Base-by-base conservation (phyloP, 805 yeast species). In the Schizosaccharomyces osmophilus region DNA sequence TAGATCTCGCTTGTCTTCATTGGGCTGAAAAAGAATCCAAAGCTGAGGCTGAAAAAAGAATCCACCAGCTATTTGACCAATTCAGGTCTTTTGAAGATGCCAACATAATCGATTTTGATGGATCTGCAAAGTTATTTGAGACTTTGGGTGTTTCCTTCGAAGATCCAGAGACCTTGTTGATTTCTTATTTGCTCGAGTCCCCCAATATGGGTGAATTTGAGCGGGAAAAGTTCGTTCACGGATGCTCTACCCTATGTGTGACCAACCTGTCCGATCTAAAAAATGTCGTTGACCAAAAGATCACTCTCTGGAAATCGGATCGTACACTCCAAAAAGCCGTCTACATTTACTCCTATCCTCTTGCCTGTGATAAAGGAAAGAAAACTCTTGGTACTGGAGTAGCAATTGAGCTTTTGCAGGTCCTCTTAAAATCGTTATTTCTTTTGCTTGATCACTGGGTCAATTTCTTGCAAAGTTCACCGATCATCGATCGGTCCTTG, bases 121-220 rank as follows among this genome's bases (percentile, higher is more conserved):
- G 95, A 0, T 84, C 96, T 0, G 69, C 89, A 9, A 65, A 68
- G 48, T 86, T 82, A 66, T 73, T 90, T 26, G 75, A 75, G 17
- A 95, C 83, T 66, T 71, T 90, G 59, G 82, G 79, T 0, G 75
- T 83, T 48, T 80, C 80, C 15, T 83, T 88, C 0, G 97, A 90
- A 65, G 88, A 89, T 68, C 75, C 80, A 8, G 78, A 75, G 5
- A 83, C 87, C 2, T 73, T 90, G 55, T 81, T 85, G 0, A 69
- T 90, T 11, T 87, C 93, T 0, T 82, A 80, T 66, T 76, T 83
- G 60, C 73, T 90, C 59, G 78, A 80, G 48, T 78, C 87, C 0
- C 85, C 87, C 0, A 72, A 77, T 2, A 78, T 81, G 65, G 95
- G 95, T 1, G 75, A 75, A 2, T 84, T 87, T 67, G 66, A 71